Evolutionary conservation across 495 filamentous ascomycete genomes (phyloP).

Genomic region (Daldinia concentrica): DNA sequence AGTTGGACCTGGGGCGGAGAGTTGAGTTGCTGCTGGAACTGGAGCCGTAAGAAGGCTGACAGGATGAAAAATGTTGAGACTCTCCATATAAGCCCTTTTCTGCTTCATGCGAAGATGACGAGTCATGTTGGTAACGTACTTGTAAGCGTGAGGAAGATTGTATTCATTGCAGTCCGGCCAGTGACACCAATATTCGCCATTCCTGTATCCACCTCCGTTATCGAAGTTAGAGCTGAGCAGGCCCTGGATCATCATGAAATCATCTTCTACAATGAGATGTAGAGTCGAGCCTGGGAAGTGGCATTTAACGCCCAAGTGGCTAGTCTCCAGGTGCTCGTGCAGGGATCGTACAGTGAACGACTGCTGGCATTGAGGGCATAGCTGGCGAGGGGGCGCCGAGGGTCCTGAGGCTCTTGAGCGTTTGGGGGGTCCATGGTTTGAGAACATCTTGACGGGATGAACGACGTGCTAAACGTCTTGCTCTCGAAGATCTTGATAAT

Average conservation of each 20-base stretch:
- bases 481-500: too few species aligned
- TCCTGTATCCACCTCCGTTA: neutral
- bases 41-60: too few species aligned
- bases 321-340: neutral
- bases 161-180: conserved; percentile 5
- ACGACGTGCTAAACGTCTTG: too few species aligned
- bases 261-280: neutral
- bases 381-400: too few species aligned
- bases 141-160: neutral
- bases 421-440: too few species aligned
- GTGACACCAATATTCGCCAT: neutral
- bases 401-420: too few species aligned
- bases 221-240: neutral
- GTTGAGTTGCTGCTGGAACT: too few species aligned
- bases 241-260: neutral
- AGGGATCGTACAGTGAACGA: neutral
- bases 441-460: too few species aligned
- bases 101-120: conserved; percentile 10
- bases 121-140: neutral
- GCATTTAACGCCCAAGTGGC: conserved; percentile 2
- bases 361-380: neutral
- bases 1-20: too few species aligned
- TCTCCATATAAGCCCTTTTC: neutral
- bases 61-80: neutral
- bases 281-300: neutral